Evolutionary conservation across 2,329 filamentous ascomycete genomes (phyloP), one percentile per base, ranked within the genome.

Genomic region (Didymella glomerata): DNA sequence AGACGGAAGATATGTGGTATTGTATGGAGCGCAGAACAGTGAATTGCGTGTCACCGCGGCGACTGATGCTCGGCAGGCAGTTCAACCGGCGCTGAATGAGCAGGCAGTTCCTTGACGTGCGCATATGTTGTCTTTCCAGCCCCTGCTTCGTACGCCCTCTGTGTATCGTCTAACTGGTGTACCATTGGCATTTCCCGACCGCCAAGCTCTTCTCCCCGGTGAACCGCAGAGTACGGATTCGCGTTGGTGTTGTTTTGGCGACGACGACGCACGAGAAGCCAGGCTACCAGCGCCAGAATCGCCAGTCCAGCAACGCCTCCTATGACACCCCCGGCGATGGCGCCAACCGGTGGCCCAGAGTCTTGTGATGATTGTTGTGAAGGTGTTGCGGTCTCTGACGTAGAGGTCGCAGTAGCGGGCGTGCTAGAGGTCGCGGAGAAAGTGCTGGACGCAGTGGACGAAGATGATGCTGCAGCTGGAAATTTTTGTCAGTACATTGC

Each of bases 251-350:
- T 25, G 14, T 11, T 38, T 20, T 48, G 46, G 11, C 46, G 30
- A 9, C 20, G 18, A 10, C 46, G 30, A 14, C 46, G 46, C 20
- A 48, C 2, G 4, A 38, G 4, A 4, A 48, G 22, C 46, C 46
- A 50, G 4, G 48, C 48, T 9, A 50, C 9, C 16, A 50, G 48
- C n/a, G 36, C 36, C 4, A 50, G 9, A 30, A 41, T 20, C 27
- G 40, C 49, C 11, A 52, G 18, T 2, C 49, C 49, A 25, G 28
- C 49, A n/a, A 52, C 4, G 3, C 57, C 57, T 25, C 52, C 57
- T n/a, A 61, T 48, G 4, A 56, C 57, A 28, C 52, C 57, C 28
- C 57, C 57, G 7, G 24, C 48, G n/a, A 61, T 61, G 10, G 57
- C 42, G n/a, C 57, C 57, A 8, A 53, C 38, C 14, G 57, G 48